phyloP scores from a whole-genome alignment of 306 rosid species.

The Castanospermum australe region DNA sequence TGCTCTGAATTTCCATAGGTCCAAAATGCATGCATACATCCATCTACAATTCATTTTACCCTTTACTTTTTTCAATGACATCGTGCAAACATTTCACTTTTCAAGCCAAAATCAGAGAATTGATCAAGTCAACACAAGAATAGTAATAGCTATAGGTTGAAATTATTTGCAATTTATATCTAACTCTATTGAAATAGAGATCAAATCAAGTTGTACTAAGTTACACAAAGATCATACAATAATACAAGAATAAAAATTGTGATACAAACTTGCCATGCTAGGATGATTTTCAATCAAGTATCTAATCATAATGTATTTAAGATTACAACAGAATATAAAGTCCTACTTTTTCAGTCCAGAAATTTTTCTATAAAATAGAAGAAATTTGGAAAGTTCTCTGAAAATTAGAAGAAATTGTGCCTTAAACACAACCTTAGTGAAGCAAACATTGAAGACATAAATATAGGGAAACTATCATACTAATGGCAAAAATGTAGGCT shows the following conservation, averaged over 20 bases:
- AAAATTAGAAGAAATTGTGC: constrained; percentile 17
- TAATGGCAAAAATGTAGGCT: background rate
- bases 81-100: background rate
- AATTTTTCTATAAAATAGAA: background rate
- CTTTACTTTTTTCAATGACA: no score
- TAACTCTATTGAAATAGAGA: background rate
- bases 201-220: background rate
- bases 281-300: background rate
- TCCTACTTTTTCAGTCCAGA: background rate
- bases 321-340: background rate
- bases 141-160: background rate
- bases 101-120: background rate
- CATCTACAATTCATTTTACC: no score
- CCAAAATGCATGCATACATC: no score
- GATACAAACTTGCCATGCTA: background rate
- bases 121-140: background rate
- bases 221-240: background rate
- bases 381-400: background rate
- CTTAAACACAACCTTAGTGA: background rate
- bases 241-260: background rate
- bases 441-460: constrained; percentile 5
- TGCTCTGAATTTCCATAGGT: no score
- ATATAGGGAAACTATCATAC: background rate
- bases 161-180: background rate
- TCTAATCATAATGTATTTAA: background rate